These are phyloP conservation scores for Saturnispora besseyi DNA, from an alignment of 805 yeast species.

Conservation along the genomic window DNA sequence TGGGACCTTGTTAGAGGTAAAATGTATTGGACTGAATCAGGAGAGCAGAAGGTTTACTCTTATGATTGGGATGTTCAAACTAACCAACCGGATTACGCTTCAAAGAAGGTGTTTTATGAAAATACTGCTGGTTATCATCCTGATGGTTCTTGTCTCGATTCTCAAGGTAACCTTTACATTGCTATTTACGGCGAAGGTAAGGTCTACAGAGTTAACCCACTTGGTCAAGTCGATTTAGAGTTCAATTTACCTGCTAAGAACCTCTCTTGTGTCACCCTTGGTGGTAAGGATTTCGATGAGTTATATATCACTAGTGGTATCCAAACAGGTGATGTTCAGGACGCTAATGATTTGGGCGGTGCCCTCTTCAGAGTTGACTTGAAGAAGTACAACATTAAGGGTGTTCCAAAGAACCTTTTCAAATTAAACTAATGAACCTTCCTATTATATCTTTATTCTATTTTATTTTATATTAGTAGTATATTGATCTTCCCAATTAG, in stretches of 20 bases:
- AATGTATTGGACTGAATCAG: constrained; percentile 48
- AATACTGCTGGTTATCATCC: constrained; percentile 35
- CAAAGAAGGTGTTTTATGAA: constrained; percentile 33
- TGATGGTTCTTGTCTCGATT: constrained; percentile 66
- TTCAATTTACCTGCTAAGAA: constrained; percentile 50
- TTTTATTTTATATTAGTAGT: neutral
- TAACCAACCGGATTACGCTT: constrained; percentile 27
- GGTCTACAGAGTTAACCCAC: constrained; percentile 43
- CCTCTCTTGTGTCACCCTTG: constrained; percentile 58
- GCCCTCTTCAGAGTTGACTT: constrained; percentile 40
- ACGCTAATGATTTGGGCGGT: constrained; percentile 47
- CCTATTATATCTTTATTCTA: neutral
- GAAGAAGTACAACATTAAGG: constrained; percentile 25
- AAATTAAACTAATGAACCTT: constrained; percentile 19
- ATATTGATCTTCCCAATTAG: constrained; percentile 4
- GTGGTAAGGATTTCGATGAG: constrained; percentile 50
- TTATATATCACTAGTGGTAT: constrained; percentile 64
- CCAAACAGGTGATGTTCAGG: constrained; percentile 19
- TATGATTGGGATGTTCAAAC: constrained; percentile 34
- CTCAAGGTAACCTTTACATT: constrained; percentile 45
- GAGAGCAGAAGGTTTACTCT: constrained; percentile 37
- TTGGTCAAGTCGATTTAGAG: constrained; percentile 44
- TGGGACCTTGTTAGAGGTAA: constrained; percentile 34
- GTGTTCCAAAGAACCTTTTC: constrained; percentile 23
- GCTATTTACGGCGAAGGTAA: constrained; percentile 58